These are phyloP conservation scores for Aspergillus clavatus DNA, from an alignment of 2,329 filamentous ascomycete species.

Conservation along the genomic window DNA sequence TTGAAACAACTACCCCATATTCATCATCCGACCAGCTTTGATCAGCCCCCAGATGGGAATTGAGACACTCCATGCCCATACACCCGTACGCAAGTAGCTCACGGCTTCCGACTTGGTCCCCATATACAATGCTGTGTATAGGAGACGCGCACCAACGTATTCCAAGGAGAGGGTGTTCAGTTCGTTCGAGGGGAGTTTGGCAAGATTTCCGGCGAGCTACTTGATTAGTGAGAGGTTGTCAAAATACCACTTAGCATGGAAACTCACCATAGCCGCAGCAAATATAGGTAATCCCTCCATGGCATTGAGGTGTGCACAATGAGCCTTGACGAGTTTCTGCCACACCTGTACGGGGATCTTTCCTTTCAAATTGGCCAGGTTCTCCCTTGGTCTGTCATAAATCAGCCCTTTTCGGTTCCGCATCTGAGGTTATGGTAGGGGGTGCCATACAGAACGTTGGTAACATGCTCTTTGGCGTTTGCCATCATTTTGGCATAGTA, in stretches of 20 bases:
- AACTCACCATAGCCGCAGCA: constrained; percentile 28
- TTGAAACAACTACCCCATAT: constrained; percentile 1
- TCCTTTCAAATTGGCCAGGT: constrained; percentile 26
- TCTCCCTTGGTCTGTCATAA: constrained; percentile 27
- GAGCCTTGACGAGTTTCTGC: constrained; percentile 23
- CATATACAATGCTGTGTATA: constrained; percentile 34
- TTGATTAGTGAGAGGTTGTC: not conserved
- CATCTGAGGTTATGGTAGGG: too few relatives aligned
- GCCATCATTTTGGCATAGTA: constrained; percentile 29
- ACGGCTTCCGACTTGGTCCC: constrained; percentile 26
- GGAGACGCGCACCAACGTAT: constrained; percentile 27
- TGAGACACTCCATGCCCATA: constrained; percentile 31
- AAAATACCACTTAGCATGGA: not conserved
- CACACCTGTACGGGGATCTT: constrained; percentile 20
- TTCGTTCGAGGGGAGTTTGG: constrained; percentile 26
- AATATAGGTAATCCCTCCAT: constrained; percentile 33
- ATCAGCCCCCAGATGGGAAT: constrained; percentile 29
- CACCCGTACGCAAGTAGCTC: constrained; percentile 30
- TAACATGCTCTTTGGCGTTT: constrained; percentile 24
- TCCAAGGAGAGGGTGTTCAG: constrained; percentile 30
- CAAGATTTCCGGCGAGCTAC: constrained; percentile 32
- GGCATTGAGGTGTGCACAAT: constrained; percentile 33
- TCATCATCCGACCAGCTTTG: constrained; percentile 23
- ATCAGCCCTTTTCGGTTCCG: not conserved
- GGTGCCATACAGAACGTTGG: constrained; percentile 27